A percentile compares a stretch with the other conserved stretches of the same genome.
These are phyloP conservation scores for Aspergillus saccharolyticus DNA, from an alignment of 495 filamentous ascomycete genomes.

Conservation along the genomic window DNA sequence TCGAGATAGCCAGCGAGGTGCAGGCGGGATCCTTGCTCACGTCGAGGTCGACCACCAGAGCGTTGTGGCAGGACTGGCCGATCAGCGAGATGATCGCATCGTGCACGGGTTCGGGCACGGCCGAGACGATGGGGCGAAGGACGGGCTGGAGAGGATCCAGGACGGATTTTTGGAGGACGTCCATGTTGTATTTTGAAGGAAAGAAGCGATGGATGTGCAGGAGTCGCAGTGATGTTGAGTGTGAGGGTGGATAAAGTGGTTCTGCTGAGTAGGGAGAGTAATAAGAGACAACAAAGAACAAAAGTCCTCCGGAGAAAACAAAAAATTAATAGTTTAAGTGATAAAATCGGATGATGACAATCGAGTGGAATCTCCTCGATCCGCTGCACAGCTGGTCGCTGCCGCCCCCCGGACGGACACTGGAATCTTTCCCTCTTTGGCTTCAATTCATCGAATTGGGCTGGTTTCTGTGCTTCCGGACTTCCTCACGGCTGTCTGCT, in stretches of 20 bases:
- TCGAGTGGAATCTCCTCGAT: conserved; percentile 5
- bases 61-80: conserved; percentile 76
- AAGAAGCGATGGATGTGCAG: background rate
- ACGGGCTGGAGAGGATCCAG: conserved; percentile 58
- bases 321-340: too few species aligned
- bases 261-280: background rate
- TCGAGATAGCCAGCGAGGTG: conserved; percentile 81
- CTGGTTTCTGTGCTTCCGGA: background rate
- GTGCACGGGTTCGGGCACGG: conserved; percentile 72
- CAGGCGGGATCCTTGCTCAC: conserved; percentile 62
- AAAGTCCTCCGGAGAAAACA: background rate
- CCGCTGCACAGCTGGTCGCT: conserved; percentile 33
- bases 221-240: background rate
- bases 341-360: background rate
- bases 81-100: conserved; percentile 73
- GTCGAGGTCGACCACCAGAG: conserved; percentile 76
- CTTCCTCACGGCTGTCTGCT: conserved; percentile 7
- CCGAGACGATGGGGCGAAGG: conserved; percentile 72
- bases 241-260: background rate
- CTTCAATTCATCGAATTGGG: conserved; percentile 24
- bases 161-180: conserved; percentile 44
- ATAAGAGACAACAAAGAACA: background rate
- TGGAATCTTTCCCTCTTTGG: conserved; percentile 22
- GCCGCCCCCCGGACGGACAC: conserved; percentile 16
- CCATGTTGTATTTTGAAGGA: conserved; percentile 24